Percentiles rank a stretch among this genome's conserved stretches.
Evolutionary conservation across 768 basidiomycete species (phyloP).

Genomic region (Pleurotus cornucopiae): DNA sequence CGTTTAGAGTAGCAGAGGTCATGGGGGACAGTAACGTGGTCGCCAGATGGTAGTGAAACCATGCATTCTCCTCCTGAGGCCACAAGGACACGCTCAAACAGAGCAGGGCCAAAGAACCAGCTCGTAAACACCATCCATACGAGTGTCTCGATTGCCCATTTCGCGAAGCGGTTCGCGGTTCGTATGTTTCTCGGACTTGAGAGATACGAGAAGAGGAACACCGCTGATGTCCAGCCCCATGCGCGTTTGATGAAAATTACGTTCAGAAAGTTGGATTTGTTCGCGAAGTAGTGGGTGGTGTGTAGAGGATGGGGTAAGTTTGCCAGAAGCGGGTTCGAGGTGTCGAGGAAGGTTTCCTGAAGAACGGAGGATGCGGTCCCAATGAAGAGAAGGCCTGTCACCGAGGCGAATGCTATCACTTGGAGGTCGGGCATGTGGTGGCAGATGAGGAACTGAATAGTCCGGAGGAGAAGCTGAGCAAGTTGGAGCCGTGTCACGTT

Average conservation of each 20-base stretch:
- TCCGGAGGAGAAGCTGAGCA: no score
- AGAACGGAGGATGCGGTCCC: slow-evolving; percentile 67
- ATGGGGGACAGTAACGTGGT: slow-evolving; percentile 46
- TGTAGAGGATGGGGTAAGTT: slow-evolving; percentile 67
- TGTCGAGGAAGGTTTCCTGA: slow-evolving; percentile 74
- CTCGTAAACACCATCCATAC: slow-evolving; percentile 73
- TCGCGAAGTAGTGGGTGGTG: slow-evolving; percentile 67
- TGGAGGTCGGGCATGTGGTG: slow-evolving; percentile 21
- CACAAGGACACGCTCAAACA: slow-evolving; percentile 62
- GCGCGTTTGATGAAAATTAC: slow-evolving; percentile 83
- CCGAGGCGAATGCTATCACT: slow-evolving; percentile 28
- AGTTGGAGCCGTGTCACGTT: no score
- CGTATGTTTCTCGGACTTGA: slow-evolving; percentile 48
- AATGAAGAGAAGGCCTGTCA: slow-evolving; percentile 45
- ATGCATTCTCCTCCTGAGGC: slow-evolving; percentile 76
- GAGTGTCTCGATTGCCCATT: slow-evolving; percentile 55
- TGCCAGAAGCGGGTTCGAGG: slow-evolving; percentile 71
- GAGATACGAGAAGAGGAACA: slow-evolving; percentile 55
- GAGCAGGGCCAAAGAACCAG: slow-evolving; percentile 87
- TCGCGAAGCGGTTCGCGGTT: slow-evolving; percentile 36
- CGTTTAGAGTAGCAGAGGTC: slow-evolving; percentile 52
- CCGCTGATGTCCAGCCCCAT: slow-evolving; percentile 85
- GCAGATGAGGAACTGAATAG: neutral
- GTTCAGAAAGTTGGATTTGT: slow-evolving; percentile 79
- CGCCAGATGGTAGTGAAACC: slow-evolving; percentile 55